Conservation (phyloP, 2,329 filamentous ascomycete genomes). For the Trichoderma sp. region DNA sequence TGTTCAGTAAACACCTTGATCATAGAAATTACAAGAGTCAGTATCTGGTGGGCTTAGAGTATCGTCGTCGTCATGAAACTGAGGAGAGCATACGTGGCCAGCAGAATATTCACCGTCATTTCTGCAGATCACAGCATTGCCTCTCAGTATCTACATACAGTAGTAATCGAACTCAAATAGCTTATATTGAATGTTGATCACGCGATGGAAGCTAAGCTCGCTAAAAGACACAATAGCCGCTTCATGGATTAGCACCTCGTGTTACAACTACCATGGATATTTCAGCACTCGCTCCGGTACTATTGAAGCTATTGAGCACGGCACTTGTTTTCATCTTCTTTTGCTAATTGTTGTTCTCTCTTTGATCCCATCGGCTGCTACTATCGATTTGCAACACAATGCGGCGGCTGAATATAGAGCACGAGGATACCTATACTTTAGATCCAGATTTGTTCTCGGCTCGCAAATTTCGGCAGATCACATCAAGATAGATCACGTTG, state of each 20-base stretch:
- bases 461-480: not conserved
- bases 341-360: not conserved
- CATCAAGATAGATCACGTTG: not conserved
- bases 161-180: not conserved
- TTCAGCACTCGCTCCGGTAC: not conserved
- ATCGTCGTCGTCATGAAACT: not conserved
- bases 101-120: not conserved
- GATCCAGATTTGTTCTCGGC: not conserved
- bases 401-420: not conserved
- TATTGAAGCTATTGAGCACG: not conserved
- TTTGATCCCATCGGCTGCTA: not conserved
- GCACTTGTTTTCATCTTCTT: not conserved
- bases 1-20: not conserved
- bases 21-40: not conserved
- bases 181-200: not conserved
- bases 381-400: not conserved
- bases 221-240: not conserved
- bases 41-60: not conserved
- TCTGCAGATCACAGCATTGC: not conserved
- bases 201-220: no score
- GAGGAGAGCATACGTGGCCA: not conserved
- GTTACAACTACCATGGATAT: not conserved
- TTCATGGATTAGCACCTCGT: not conserved
- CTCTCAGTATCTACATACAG: not conserved
- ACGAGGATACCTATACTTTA: not conserved